Evolutionary conservation across 768 basidiomycete genomes (phyloP).

Genomic region (Lentinula sp.): DNA sequence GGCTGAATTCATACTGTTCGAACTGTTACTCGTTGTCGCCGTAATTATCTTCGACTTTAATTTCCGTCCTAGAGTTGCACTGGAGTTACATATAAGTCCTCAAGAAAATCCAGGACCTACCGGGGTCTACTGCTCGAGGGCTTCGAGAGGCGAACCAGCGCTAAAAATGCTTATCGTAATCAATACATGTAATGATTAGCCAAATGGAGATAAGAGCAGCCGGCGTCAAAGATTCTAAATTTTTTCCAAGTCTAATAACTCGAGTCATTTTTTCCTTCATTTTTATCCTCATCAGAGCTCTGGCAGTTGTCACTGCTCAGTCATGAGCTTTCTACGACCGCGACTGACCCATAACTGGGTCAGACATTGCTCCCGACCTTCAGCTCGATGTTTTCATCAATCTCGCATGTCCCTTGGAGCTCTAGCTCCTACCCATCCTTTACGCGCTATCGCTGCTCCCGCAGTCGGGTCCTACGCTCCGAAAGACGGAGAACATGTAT

Average conservation of each 20-base stretch:
- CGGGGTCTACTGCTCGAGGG: too few relatives aligned
- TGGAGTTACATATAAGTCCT: too few relatives aligned
- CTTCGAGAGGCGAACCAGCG: too few relatives aligned
- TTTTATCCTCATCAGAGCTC: background rate
- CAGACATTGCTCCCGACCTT: conserved; percentile 25
- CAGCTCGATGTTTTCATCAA: conserved; percentile 47
- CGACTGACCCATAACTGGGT: conserved; percentile 15
- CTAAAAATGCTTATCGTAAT: too few relatives aligned
- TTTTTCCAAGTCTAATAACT: background rate
- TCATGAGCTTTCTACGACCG: conserved; percentile 6
- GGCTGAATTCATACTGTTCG: background rate
- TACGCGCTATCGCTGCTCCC: conserved; percentile 66
- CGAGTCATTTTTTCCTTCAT: background rate
- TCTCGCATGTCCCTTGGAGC: conserved; percentile 24
- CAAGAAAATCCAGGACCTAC: too few relatives aligned
- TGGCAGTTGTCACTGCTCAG: background rate
- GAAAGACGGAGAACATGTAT: conserved; percentile 67
- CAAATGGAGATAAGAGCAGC: background rate
- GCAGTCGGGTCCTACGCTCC: conserved; percentile 66
- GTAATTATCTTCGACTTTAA: background rate
- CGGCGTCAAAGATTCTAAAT: background rate
- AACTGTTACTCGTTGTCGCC: background rate
- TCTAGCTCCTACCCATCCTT: conserved; percentile 39
- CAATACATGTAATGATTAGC: background rate
- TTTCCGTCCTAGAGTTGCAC: background rate